Evolutionary conservation across 2,329 filamentous ascomycete species (phyloP).

Genomic region (Reticulascus tulasneorum): DNA sequence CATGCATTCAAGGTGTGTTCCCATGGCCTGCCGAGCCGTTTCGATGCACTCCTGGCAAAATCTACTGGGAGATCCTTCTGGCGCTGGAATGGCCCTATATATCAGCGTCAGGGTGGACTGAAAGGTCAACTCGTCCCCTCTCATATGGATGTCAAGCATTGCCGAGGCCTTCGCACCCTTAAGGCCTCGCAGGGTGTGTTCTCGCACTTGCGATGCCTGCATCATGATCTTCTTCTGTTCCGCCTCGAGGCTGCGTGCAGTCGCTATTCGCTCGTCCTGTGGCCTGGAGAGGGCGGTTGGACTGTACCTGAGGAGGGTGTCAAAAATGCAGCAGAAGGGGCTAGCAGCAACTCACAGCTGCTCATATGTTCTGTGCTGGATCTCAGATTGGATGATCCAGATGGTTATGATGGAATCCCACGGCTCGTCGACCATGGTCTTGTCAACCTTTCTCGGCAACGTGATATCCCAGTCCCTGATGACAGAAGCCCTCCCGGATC

Average conservation of each 20-base stretch:
- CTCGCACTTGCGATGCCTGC: constrained; percentile 29
- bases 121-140: constrained; percentile 44
- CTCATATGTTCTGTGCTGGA: constrained; percentile 58
- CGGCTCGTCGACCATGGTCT: constrained; percentile 28
- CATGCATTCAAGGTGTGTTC: constrained; percentile 41
- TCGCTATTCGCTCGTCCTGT: constrained; percentile 33
- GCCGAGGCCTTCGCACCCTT: constrained; percentile 33
- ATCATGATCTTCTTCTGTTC: constrained; percentile 33
- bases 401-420: constrained; percentile 45
- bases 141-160: constrained; percentile 39
- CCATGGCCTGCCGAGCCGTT: constrained; percentile 45
- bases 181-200: constrained; percentile 31
- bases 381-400: constrained; percentile 52
- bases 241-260: constrained; percentile 33
- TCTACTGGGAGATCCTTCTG: constrained; percentile 34
- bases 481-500: constrained; percentile 49
- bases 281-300: constrained; percentile 38
- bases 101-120: constrained; percentile 46
- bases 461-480: constrained; percentile 58
- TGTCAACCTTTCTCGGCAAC: constrained; percentile 34
- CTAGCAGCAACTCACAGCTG: constrained; percentile 26
- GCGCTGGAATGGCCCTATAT: constrained; percentile 47
- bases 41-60: constrained; percentile 48
- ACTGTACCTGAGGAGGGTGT: constrained; percentile 39
- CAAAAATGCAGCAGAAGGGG: background rate